Base-by-base conservation (phyloP, 805 yeast genomes). In the Candida morakotiae region DNA sequence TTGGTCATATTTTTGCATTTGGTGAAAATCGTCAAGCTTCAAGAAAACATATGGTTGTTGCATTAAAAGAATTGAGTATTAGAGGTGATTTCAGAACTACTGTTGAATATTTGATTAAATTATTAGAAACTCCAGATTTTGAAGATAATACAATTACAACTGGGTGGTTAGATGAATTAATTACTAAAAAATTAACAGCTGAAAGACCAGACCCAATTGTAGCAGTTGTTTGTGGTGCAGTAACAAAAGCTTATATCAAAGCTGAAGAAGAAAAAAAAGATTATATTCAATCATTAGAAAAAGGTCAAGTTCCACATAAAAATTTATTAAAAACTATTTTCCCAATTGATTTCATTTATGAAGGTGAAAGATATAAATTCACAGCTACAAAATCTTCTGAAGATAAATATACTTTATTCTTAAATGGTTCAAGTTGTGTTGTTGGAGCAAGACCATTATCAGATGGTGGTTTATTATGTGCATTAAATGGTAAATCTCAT, bases 51-150 rank as follows among this genome's bases (percentile, higher is more conserved):
- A 93, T 93, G 98, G 96, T 93, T 46, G 98, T 93, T 39, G 99
- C 98, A 0, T 73, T 93, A 61, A 93, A 91, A 62, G 98, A 93
- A 64, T 77, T 93, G 51, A 83, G 95, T 38, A 93, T 93, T 53
- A 81, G 98, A 64, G 98, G 99, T 76, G 98, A 93, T 56, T 93
- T 93, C 74, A 79, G 96, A 65, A 93, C 99, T 21, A 93, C 98
- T 11, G 96, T 91, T 46, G 99, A 93, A 67, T 93, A 93, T 58
- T 76, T 93, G 56, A 93, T 94, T 65, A 91, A 91, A 62, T 75
- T 93, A 50, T 74, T 93, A 53, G 98, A 93, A 68, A 89, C 98
- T 17, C 93, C 95, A 38, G 98, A 85, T 58, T 93, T 93, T 53
- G 97, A 88, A 67, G 88, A 83, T 41, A 94, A 93, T 64, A 91